Evolutionary conservation across 1,284 basidiomycete genomes (phyloP).

Genomic region (Apiotrichum veenhuisii): DNA sequence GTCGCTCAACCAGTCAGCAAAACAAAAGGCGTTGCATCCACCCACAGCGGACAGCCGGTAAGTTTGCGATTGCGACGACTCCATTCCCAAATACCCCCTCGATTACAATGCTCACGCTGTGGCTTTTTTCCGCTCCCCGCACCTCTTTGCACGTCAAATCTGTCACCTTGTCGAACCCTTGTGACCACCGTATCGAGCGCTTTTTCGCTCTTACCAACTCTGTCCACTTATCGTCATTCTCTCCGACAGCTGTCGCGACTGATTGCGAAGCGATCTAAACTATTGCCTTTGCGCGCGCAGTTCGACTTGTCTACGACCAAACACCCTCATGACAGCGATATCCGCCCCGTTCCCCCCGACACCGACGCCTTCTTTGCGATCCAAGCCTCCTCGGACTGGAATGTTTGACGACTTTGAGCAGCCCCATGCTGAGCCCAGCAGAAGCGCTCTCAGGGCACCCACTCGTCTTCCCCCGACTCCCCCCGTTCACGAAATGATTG

Average conservation of each 20-base stretch:
- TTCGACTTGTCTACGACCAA: neutral
- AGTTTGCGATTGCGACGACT: neutral
- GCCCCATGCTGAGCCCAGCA: constrained; percentile 19
- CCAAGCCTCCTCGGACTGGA: constrained; percentile 2
- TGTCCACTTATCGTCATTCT: neutral
- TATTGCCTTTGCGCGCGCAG: neutral
- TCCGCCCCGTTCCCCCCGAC: constrained; percentile 27
- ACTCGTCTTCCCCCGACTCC: constrained; percentile 31
- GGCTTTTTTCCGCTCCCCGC: neutral
- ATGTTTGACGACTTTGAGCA: constrained; percentile 5
- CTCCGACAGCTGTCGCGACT: too few species aligned
- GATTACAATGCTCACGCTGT: neutral
- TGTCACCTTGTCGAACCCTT: neutral
- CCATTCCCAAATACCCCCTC: too few species aligned
- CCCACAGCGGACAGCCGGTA: neutral
- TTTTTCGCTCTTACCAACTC: neutral
- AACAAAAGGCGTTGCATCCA: too few species aligned
- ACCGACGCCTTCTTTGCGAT: constrained; percentile 29
- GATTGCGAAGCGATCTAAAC: neutral
- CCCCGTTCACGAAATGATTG: constrained; percentile 19
- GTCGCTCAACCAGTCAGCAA: too few species aligned
- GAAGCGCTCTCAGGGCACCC: constrained; percentile 6
- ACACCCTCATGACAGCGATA: neutral
- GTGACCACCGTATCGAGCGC: neutral
- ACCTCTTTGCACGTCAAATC: neutral